Base-by-base conservation (phyloP, 164 flowering plant species). In the Chimonanthus salicifolius region DNA sequence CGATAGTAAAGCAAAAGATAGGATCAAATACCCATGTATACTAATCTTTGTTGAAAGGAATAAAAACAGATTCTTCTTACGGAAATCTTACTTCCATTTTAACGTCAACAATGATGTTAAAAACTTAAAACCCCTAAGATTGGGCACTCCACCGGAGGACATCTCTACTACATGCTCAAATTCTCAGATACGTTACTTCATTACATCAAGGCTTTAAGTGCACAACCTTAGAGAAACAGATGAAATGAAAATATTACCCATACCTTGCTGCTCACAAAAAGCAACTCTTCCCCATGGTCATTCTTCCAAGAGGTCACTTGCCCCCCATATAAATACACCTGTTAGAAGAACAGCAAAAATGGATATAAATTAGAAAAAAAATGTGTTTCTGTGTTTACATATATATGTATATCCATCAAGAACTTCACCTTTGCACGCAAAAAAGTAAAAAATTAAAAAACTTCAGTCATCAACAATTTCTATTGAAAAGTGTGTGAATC, bases 241-340 rank as follows among this genome's bases (percentile, higher is more conserved):
- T 7, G 44, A 65, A 7, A 6, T 71, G 58, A 48, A 71, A 47
- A 71, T 18, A n/a, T 16, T 62, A 11, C 54, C 13, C 62, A 50
- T 73, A 89, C 98, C 98, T 93, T 94, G 77, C 79, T 87, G 64
- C 97, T 92, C 73, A 92, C 81, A 74, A 92, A 94, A 76, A 94
- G 94, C 83, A 94, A 81, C 82, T 94, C 98, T 74, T 94, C 97
- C 64, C 97, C 93, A 74, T 86, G 89, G 33, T 91, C 94, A 83
- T 94, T 94, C 84, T 90, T 94, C 98, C 98, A 94, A 51, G 98
- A 94, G 66, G 93, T 92, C 79, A 94, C 93, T n/a, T 94, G 98
- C 76, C 81, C 98, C 20, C 98, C 98, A 79, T 90, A 86, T 74
- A 92, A 71, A 81, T 87, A 94, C 10, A 92, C 87, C 97, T 88